Evolutionary conservation across 1,284 basidiomycete species (phyloP), one percentile per base, ranked within the genome.

Genomic region (Irpex lacteus): DNA sequence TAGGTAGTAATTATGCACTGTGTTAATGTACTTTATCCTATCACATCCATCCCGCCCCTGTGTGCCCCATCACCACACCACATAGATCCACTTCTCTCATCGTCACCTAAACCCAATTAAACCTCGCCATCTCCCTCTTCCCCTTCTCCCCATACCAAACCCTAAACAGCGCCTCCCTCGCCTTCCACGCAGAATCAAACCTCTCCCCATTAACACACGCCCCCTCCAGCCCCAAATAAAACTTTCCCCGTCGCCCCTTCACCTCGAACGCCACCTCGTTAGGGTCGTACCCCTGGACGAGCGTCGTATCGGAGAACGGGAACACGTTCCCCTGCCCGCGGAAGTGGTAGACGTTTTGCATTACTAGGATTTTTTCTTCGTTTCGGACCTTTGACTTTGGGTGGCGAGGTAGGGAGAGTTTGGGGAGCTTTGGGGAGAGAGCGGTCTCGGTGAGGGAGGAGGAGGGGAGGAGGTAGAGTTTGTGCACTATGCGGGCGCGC

Each of bases 291-390:
- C 78, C 78, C 15, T 74, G 71, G 15, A 69, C 63, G 9, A 82
- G 66, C 15, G 68, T 70, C 67, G 78, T 77, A 19, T 70, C 66
- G 2, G 60, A 63, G 37, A 80, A 65, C 2, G 79, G 77, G 59
- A 77, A 76, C 9, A 75, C 65, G 18, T 69, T 67, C 4, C 80
- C 81, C 55, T 76, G 76, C 11, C 64, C 68, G 55, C 67, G 69
- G 61, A 71, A 70, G 65, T 80, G 75, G 47, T 77, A 74, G 15
- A 75, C 76, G 40, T 75, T 77, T 67, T 81, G 80, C 37, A 81
- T 66, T 63, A 82, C 77, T n/a, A 82, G 66, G 18, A 65, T 47
- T 5, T 65, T 66, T 8, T 67, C 63, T 0, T 65, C 47, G 32
- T 57, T n/a, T 62, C 26, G 3, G 15, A 9, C 15, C 15, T 53